Conservation (phyloP, 495 filamentous ascomycete species). For the Neurospora sp. region DNA sequence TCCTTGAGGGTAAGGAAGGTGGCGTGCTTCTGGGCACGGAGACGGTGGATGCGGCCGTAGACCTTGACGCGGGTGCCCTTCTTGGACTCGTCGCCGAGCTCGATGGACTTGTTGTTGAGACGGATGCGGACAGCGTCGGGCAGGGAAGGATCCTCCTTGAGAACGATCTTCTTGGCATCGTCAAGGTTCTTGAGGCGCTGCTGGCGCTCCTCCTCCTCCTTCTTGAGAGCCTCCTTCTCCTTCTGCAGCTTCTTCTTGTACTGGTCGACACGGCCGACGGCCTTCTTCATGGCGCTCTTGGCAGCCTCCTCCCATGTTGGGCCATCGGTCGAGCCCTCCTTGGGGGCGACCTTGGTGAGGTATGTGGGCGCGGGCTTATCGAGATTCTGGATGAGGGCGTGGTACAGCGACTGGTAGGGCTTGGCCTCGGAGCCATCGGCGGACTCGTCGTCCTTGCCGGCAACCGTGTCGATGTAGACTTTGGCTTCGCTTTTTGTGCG, state of each 20-base stretch:
- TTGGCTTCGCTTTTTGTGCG: slow-evolving; percentile 38
- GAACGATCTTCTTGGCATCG: slow-evolving; percentile 77
- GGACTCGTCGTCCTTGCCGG: slow-evolving; percentile 57
- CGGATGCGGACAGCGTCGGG: slow-evolving; percentile 69
- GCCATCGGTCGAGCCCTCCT: slow-evolving; percentile 43
- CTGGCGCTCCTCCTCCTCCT: slow-evolving; percentile 63
- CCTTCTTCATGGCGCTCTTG: slow-evolving; percentile 78
- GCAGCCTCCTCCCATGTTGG: slow-evolving; percentile 73
- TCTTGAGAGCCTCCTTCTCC: slow-evolving; percentile 54
- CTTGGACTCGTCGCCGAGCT: slow-evolving; percentile 50
- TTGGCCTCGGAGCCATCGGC: slow-evolving; percentile 57
- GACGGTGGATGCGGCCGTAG: slow-evolving; percentile 74
- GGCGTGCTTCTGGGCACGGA: slow-evolving; percentile 76
- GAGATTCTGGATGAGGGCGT: slow-evolving; percentile 64
- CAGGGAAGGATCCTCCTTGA: slow-evolving; percentile 71
- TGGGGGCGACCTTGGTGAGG: slow-evolving; percentile 56
- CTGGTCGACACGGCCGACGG: slow-evolving; percentile 56
- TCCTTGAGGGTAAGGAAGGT: slow-evolving; percentile 83
- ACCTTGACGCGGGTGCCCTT: slow-evolving; percentile 75
- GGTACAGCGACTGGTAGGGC: slow-evolving; percentile 71
- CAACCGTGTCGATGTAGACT: slow-evolving; percentile 72
- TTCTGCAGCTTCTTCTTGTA: slow-evolving; percentile 71
- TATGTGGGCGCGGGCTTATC: slow-evolving; percentile 51
- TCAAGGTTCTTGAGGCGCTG: slow-evolving; percentile 56
- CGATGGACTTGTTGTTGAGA: slow-evolving; percentile 58